These are phyloP conservation scores for Pyrenula aspistea DNA, from an alignment of 495 filamentous ascomycete species.

Conservation along the genomic window DNA sequence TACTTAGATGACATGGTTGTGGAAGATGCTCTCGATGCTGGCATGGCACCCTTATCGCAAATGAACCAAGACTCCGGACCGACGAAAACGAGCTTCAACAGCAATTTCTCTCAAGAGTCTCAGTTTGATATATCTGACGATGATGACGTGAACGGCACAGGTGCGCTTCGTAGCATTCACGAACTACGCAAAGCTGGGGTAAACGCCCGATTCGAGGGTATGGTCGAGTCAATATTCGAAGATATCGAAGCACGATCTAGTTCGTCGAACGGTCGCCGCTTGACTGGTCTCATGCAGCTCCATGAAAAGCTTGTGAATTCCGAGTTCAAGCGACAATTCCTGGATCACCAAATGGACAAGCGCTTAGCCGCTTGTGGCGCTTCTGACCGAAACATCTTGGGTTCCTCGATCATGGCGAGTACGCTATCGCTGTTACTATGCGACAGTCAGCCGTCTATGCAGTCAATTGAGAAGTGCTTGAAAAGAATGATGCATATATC, in stretches of 20 bases:
- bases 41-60: neutral
- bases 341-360: slow-evolving; percentile 60
- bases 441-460: neutral
- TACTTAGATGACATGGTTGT: slow-evolving; percentile 35
- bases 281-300: slow-evolving; percentile 50
- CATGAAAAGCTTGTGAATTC: slow-evolving; percentile 59
- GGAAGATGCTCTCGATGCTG: neutral
- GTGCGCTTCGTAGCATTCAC: slow-evolving; percentile 69
- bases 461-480: neutral
- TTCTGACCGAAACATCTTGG: neutral
- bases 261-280: slow-evolving; percentile 32
- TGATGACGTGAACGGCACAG: slow-evolving; percentile 37
- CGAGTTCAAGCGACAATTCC: slow-evolving; percentile 54
- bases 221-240: slow-evolving; percentile 72
- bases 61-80: neutral
- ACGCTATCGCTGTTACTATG: neutral
- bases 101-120: neutral
- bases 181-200: slow-evolving; percentile 80
- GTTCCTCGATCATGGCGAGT: neutral
- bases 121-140: slow-evolving; percentile 26
- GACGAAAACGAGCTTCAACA: neutral
- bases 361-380: slow-evolving; percentile 39
- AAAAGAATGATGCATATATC: slow-evolving; percentile 39
- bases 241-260: slow-evolving; percentile 55
- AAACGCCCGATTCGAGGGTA: slow-evolving; percentile 68